Conservation (phyloP, 441 rosid genomes). For the Daphne laureola region DNA sequence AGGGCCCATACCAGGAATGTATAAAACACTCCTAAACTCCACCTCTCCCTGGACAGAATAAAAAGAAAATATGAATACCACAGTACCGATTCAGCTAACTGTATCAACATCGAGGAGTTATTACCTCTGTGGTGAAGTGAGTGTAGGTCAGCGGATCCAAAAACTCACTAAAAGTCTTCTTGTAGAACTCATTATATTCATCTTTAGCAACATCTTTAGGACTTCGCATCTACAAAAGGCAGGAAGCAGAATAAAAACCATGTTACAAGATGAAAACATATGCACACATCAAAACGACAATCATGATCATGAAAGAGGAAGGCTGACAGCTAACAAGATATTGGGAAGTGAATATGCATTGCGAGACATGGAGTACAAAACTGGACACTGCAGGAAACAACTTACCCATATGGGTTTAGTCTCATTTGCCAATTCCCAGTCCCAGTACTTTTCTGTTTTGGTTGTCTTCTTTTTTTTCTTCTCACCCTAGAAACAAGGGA, state of each 20-base stretch:
- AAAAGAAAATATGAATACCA: slow-evolving; percentile 7
- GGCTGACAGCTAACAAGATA: background rate
- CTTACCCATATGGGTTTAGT: slow-evolving; percentile 97
- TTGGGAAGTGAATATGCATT: too few relatives aligned
- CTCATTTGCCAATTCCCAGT: slow-evolving; percentile 93
- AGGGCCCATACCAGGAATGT: slow-evolving; percentile 98
- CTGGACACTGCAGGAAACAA: background rate
- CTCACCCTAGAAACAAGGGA: slow-evolving; percentile 44
- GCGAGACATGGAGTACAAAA: too few relatives aligned
- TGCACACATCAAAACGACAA: background rate
- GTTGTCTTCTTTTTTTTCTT: slow-evolving; percentile 72
- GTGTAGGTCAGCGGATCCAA: slow-evolving; percentile 79
- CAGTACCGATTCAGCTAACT: slow-evolving; percentile 3
- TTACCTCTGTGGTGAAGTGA: slow-evolving; percentile 92
- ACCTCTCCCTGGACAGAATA: slow-evolving; percentile 75
- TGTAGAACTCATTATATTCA: slow-evolving; percentile 86
- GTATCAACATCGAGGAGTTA: background rate
- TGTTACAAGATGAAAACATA: background rate
- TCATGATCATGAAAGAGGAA: background rate
- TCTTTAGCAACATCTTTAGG: slow-evolving; percentile 76
- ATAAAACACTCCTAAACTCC: slow-evolving; percentile 89
- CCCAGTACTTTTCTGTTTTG: slow-evolving; percentile 95
- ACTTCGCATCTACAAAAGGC: slow-evolving; percentile 61
- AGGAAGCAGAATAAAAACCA: slow-evolving; percentile 10
- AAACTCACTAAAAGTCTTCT: slow-evolving; percentile 87